Evolutionary conservation across 176 grass and related monocot species (phyloP).

Genomic region (Hyparrhenia diplandra): DNA sequence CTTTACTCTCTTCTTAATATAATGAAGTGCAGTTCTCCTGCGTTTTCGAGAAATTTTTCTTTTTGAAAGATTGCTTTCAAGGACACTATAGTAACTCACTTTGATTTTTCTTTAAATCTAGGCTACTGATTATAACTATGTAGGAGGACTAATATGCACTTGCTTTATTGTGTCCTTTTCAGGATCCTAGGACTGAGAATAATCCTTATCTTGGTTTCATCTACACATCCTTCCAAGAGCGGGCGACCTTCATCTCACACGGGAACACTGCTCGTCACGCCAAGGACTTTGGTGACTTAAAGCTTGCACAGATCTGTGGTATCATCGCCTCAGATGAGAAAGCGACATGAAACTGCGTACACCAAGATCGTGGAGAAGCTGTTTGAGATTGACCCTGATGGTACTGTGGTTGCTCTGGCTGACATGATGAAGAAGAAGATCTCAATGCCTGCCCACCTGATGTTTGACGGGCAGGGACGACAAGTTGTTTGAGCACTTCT

Average conservation of each 20-base stretch:
- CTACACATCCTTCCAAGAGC: conserved; percentile 96
- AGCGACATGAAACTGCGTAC: conserved; percentile 90
- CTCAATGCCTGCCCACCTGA: conserved; percentile 91
- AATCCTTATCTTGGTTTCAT: conserved; percentile 95
- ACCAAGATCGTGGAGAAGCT: conserved; percentile 96
- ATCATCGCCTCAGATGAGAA: conserved; percentile 93
- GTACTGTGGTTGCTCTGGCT: conserved; percentile 63
- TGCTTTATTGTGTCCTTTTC: conserved; percentile 18
- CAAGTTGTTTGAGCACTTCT: conserved; percentile 94
- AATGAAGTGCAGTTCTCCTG: too few relatives aligned
- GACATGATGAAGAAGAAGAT: conserved; percentile 99
- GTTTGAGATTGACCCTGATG: conserved; percentile 85
- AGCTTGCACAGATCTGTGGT: conserved; percentile 86
- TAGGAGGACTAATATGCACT: neutral
- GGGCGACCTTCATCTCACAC: conserved; percentile 91
- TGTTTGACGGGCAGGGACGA: conserved; percentile 84
- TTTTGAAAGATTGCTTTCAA: too few relatives aligned
- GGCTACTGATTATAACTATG: neutral
- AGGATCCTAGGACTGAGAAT: conserved; percentile 99
- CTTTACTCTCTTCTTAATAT: too few relatives aligned
- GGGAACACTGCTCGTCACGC: conserved; percentile 90
- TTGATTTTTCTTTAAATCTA: neutral
- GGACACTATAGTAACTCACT: too few relatives aligned
- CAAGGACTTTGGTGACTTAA: conserved; percentile 85
- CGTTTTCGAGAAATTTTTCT: too few relatives aligned